phyloP scores from a whole-genome alignment of 225 moss, liverwort and hornwort genomes.

The Bryoerythrophyllum caledonicum region DNA sequence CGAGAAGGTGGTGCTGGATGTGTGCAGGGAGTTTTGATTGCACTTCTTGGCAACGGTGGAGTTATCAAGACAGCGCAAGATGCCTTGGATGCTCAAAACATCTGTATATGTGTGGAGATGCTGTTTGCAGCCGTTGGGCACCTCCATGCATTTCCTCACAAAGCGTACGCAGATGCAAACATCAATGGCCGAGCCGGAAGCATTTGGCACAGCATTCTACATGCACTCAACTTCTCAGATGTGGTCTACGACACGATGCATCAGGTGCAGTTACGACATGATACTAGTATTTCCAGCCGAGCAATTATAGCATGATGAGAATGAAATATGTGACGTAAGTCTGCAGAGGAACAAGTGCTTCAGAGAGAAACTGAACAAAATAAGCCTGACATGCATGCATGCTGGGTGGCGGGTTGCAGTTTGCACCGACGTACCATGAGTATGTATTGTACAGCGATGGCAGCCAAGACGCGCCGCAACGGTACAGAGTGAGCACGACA shows the following conservation, averaged over 20 bases:
- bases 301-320: not conserved
- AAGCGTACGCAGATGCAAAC: constrained; percentile 39
- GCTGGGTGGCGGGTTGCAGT: constrained; percentile 52
- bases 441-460: constrained; percentile 92
- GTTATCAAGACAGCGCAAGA: constrained; percentile 41
- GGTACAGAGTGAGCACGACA: constrained; percentile 47
- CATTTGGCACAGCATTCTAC: constrained; percentile 54
- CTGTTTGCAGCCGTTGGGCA: constrained; percentile 52
- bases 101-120: constrained; percentile 58
- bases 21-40: constrained; percentile 49
- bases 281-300: not conserved
- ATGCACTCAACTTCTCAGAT: constrained; percentile 89
- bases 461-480: constrained; percentile 82
- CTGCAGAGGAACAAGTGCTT: not conserved
- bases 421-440: constrained; percentile 92
- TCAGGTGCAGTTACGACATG: constrained; percentile 54
- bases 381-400: not conserved
- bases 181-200: constrained; percentile 37
- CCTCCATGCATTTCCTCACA: constrained; percentile 51
- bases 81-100: constrained; percentile 47
- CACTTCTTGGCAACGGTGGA: constrained; percentile 44
- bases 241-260: constrained; percentile 87
- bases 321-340: too few relatives aligned
- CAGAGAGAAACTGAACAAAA: not conserved
- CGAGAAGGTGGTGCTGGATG: not conserved